Base-by-base conservation (phyloP, 305 asterid species). In the Rubia peregrina region DNA sequence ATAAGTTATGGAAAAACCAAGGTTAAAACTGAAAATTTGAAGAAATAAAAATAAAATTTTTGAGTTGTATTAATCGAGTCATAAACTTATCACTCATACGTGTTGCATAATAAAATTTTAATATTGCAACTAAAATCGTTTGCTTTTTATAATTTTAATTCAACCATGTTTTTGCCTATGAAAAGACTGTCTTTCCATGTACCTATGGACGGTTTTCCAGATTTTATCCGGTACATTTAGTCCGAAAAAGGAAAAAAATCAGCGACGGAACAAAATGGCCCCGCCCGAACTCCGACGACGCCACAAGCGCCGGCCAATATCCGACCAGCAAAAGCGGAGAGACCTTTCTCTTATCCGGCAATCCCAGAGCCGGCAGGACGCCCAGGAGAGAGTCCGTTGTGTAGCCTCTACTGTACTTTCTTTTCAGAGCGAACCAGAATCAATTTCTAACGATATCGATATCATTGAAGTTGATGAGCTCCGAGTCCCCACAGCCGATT, bases 291-390 rank as follows among this genome's bases (percentile, higher is more conserved):
- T 82, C 79, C 96, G 94, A 62, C 97, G 97, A 19, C 95, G 95
- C 19, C 87, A 86, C 82, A 95, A 95, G 84, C 95, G 96, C 6
- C 83, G 92, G 40, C 81, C 92, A 9, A 77, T 95, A 55, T 91
- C 99, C 74, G 98, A 90, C 80, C 98, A 91, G 65, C 98, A 91
- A 75, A 77, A 86, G 78, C 96, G 99, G 59, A 87, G 98, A 4
- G 97, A 91, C 19, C 78, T 86, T 30, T 89, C 98, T 62, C 78
- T 94, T 77, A 90, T 83, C 64, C 86, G 97, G 48, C 98, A 94
- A 79, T 78, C 84, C 11, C 89, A 91, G 77, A 74, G 85, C 75
- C 96, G 99, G 11, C 90, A 76, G 19, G 95, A 90, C 69, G 96
- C 93, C 71, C 96, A 91, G 82, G 87, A 82, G 61, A 87, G 85